Evolutionary conservation across 75 land plant species (phyloP), one percentile per base, ranked within the genome.

Genomic region (Selaginella tamariscina): DNA sequence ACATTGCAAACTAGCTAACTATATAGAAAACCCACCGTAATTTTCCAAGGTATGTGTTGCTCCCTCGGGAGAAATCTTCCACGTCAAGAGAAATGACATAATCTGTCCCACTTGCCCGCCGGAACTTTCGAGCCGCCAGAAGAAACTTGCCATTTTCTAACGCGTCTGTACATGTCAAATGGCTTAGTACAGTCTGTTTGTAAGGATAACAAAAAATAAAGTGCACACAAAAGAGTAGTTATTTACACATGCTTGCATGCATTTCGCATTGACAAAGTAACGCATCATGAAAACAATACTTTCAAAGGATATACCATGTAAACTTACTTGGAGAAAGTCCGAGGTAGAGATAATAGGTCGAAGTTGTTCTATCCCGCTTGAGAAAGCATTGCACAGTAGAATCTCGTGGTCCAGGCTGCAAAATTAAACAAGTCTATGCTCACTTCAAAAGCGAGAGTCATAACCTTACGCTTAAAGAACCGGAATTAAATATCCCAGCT

Each of bases 351-450:
- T 76, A 64, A 70, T 71, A 90, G 0, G 88, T 88, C n/a, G 88
- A 82, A 39, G 81, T 85, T 20, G 80, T 81, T 67, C 92, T 75
- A 24, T 90, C 92, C 66, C 96, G 90, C 72, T 78, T 83, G 66
- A 90, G 85, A 65, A 79, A 90, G 74, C 96, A 90, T 65, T 88
- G 96, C 21, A 90, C 81, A 21, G 86, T 83, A 59, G 69, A 29
- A 24, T 81, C 96, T 30, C 84, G 71, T 26, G 88, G 84, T 27
- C 84, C 96, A 66, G 92, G 96, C 96, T 90, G 90, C 79, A 77
- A 59, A 65, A 29, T 24, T 5, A 39, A 31, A 39, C 49, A 39
- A 39, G n/a, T n/a, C n/a, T n/a, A n/a, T n/a, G n/a, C n/a, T n/a
- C n/a, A n/a, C n/a, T n/a, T n/a, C n/a, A n/a, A n/a, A n/a, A n/a